These are phyloP conservation scores for Oryza officinalis DNA, from an alignment of 176 grass and related monocot genomes.

Conservation along the genomic window DNA sequence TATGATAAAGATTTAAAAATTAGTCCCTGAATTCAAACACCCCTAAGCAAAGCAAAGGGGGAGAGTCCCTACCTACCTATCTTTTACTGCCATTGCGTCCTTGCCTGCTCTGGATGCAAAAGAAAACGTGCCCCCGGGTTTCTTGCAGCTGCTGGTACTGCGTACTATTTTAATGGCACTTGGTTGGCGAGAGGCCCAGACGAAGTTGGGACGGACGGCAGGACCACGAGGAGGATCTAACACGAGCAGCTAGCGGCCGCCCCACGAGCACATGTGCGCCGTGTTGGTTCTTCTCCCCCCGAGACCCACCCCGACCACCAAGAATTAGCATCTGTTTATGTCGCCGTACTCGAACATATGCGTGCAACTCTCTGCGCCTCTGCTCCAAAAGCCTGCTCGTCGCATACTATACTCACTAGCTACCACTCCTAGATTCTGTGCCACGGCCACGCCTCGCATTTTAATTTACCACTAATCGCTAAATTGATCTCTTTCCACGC, in stretches of 20 bases:
- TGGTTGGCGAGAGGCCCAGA: slow-evolving; percentile 26
- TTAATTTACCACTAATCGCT: not conserved
- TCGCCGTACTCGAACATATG: slow-evolving; percentile 13
- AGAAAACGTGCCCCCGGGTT: slow-evolving; percentile 35
- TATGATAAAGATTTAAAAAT: too few species aligned
- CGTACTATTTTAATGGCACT: not conserved
- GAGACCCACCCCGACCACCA: not conserved
- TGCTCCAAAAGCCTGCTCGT: not conserved
- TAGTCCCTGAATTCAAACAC: too few species aligned
- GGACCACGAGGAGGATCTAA: slow-evolving; percentile 43
- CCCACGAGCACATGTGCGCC: slow-evolving; percentile 39
- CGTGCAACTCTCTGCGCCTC: slow-evolving; percentile 1
- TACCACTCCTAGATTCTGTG: not conserved
- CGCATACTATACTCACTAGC: not conserved
- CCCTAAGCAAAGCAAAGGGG: too few species aligned
- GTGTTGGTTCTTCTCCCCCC: slow-evolving; percentile 16
- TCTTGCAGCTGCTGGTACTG: not conserved
- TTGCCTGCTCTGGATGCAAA: not conserved
- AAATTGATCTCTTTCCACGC: not conserved
- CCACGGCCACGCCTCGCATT: not conserved
- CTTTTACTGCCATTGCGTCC: not conserved
- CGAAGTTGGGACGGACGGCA: not conserved
- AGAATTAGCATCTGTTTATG: slow-evolving; percentile 26
- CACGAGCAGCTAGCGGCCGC: not conserved
- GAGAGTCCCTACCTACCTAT: not conserved